Evolutionary conservation across 2,329 filamentous ascomycete species (phyloP).

Genomic region (Trichoderma harzianum): DNA sequence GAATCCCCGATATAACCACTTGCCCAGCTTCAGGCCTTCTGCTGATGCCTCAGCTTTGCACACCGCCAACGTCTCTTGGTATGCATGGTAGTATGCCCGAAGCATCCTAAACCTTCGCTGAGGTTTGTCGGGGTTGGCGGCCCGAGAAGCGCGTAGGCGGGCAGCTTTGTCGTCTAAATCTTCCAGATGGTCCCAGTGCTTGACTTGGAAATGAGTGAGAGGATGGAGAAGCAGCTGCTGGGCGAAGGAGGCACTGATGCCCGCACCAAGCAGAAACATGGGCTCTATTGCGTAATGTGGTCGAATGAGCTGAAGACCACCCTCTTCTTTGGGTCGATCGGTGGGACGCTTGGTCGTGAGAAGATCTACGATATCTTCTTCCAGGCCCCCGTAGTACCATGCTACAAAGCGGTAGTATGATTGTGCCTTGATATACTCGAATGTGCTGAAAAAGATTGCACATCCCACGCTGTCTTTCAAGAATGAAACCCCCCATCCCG

Average conservation of each 20-base stretch:
- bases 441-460: slow-evolving; percentile 70
- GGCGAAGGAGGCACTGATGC: slow-evolving; percentile 63
- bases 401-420: slow-evolving; percentile 66
- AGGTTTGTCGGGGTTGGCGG: slow-evolving; percentile 32
- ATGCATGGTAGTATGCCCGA: slow-evolving; percentile 66
- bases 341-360: slow-evolving; percentile 46
- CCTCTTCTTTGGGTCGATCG: slow-evolving; percentile 24
- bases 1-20: slow-evolving; percentile 69
- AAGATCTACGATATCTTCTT: slow-evolving; percentile 48
- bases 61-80: slow-evolving; percentile 62
- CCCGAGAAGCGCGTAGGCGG: slow-evolving; percentile 38
- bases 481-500: slow-evolving; percentile 67
- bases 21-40: slow-evolving; percentile 53
- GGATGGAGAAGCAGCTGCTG: slow-evolving; percentile 72
- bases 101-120: slow-evolving; percentile 51
- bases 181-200: slow-evolving; percentile 71
- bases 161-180: slow-evolving; percentile 62
- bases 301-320: slow-evolving; percentile 52
- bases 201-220: slow-evolving; percentile 64
- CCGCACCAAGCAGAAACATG: slow-evolving; percentile 65
- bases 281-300: slow-evolving; percentile 76
- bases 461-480: slow-evolving; percentile 67
- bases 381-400: slow-evolving; percentile 63
- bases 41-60: slow-evolving; percentile 55
- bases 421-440: slow-evolving; percentile 74